Evolutionary conservation across 352 stramenopile genomes (phyloP).

Genomic region (Phytophthora brassicae): DNA sequence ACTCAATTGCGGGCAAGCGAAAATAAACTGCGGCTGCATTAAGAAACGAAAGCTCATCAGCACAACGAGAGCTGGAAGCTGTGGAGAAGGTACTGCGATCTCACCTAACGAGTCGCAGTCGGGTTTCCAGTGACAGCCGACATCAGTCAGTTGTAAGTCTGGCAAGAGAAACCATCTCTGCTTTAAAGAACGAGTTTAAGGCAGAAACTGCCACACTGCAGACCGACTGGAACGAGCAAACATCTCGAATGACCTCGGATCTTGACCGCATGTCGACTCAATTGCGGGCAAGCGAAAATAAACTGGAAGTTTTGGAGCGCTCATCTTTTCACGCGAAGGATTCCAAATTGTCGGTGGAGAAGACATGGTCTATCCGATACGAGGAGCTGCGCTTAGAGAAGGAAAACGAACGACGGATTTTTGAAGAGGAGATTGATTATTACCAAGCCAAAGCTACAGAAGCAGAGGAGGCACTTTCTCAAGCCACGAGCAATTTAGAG

Average conservation of each 20-base stretch:
- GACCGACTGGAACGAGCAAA: constrained; percentile 50
- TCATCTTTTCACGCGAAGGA: constrained; percentile 48
- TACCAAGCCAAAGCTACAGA: constrained; percentile 37
- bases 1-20: constrained; percentile 50
- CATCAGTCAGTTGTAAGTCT: constrained; percentile 23
- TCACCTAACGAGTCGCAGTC: constrained; percentile 16
- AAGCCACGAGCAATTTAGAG: constrained; percentile 37
- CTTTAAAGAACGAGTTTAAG: constrained; percentile 54
- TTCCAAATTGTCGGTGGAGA: constrained; percentile 41
- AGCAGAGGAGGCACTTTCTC: constrained; percentile 38
- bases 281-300: constrained; percentile 48
- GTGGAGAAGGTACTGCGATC: constrained; percentile 42
- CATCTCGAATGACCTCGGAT: constrained; percentile 32
- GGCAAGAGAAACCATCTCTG: constrained; percentile 34
- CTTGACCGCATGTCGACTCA: constrained; percentile 48
- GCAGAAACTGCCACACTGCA: constrained; percentile 35
- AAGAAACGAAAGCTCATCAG: constrained; percentile 33
- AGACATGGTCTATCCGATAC: constrained; percentile 44
- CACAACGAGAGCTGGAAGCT: constrained; percentile 42
- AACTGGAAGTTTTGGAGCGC: constrained; percentile 49
- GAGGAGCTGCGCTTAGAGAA: constrained; percentile 49
- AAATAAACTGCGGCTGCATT: constrained; percentile 38
- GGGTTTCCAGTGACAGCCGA: constrained; percentile 1
- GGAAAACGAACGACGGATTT: constrained; percentile 35
- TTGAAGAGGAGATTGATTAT: constrained; percentile 50